phyloP scores from a whole-genome alignment of 2,329 filamentous ascomycete genomes.

The Dactylellina parvicollis region DNA sequence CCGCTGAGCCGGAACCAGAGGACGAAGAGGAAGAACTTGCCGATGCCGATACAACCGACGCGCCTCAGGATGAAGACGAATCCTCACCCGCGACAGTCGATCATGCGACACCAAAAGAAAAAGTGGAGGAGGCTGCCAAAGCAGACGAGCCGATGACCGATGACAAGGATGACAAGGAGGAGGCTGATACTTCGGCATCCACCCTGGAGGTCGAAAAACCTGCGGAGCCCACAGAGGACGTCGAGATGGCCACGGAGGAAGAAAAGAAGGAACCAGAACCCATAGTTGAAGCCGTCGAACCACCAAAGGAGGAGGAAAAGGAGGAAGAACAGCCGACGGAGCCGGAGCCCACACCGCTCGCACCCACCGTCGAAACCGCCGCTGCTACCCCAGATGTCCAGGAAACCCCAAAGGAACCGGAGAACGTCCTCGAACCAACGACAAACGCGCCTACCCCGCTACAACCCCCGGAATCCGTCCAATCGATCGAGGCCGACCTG shows the following conservation, averaged over 20 bases:
- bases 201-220: conserved; percentile 27
- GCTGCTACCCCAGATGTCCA: conserved; percentile 17
- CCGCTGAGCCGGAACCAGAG: conserved; percentile 31
- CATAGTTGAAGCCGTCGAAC: conserved; percentile 2
- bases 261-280: conserved; percentile 20
- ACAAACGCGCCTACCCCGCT: conserved; percentile 41
- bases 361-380: conserved; percentile 36
- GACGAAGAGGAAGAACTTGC: conserved; percentile 10
- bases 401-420: conserved; percentile 47
- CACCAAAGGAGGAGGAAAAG: conserved; percentile 10
- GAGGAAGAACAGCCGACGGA: conserved; percentile 55
- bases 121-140: conserved; percentile 15
- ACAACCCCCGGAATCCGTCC: conserved; percentile 39
- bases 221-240: conserved; percentile 12
- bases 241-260: conserved; percentile 8
- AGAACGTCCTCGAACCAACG: conserved; percentile 55
- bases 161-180: conserved; percentile 29
- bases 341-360: conserved; percentile 17
- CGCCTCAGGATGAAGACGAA: conserved; percentile 16
- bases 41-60: conserved; percentile 4
- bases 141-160: conserved; percentile 17
- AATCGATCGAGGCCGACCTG: conserved; percentile 44
- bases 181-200: conserved; percentile 15
- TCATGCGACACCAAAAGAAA: conserved; percentile 6
- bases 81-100: conserved; percentile 20